Evolutionary conservation across 208 protist species (phyloP).

Genomic region (Acanthamoeba healyi): DNA sequence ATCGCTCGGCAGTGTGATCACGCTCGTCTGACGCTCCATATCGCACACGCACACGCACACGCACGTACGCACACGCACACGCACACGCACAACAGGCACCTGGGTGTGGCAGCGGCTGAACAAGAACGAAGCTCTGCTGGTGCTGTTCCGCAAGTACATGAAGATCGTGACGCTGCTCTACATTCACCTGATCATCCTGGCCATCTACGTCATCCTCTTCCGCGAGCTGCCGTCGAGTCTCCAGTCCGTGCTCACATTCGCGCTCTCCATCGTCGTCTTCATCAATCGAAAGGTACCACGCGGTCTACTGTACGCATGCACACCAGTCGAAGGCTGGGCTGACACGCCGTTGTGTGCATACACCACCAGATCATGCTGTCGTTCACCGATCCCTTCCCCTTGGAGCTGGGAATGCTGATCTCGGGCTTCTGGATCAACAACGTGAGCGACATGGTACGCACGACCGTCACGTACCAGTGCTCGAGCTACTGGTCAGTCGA

Average conservation of each 20-base stretch:
- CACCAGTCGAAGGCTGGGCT: too few relatives aligned
- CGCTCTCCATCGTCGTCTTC: slow-evolving; percentile 60
- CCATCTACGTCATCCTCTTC: slow-evolving; percentile 68
- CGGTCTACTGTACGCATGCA: not conserved
- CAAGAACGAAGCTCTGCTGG: not conserved
- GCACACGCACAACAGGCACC: not conserved
- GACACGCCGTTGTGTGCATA: too few relatives aligned
- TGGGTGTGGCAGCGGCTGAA: slow-evolving; percentile 33
- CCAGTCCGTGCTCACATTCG: slow-evolving; percentile 32
- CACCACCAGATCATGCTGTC: slow-evolving; percentile 48
- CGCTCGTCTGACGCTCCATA: too few relatives aligned
- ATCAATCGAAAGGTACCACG: slow-evolving; percentile 35
- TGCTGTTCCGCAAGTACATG: slow-evolving; percentile 58
- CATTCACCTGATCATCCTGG: slow-evolving; percentile 56
- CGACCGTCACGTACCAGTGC: not conserved
- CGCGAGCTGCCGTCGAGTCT: slow-evolving; percentile 39
- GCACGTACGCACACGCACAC: too few relatives aligned
- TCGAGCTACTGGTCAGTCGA: not conserved
- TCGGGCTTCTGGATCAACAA: slow-evolving; percentile 82
- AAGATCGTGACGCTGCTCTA: slow-evolving; percentile 65
- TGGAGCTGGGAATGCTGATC: slow-evolving; percentile 80
- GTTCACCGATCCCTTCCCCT: slow-evolving; percentile 73
- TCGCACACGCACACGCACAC: too few relatives aligned
- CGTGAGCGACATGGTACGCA: slow-evolving; percentile 73
- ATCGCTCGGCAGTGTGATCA: not conserved